These are phyloP conservation scores for Lipomyces sp. DNA, from an alignment of 805 yeast species.

Conservation along the genomic window DNA sequence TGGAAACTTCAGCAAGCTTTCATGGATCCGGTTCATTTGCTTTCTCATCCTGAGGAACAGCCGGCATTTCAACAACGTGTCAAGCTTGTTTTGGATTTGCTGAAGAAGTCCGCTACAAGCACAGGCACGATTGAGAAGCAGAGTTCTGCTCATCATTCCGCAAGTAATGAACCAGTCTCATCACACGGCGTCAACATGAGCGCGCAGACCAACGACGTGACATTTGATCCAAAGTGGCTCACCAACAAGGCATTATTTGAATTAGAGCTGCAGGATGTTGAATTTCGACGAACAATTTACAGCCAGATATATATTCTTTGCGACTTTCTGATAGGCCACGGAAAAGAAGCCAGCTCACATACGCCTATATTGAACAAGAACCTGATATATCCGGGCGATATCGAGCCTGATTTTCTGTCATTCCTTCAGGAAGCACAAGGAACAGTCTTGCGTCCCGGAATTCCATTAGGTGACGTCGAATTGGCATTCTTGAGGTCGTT, in stretches of 20 bases:
- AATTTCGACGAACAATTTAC: conserved; percentile 35
- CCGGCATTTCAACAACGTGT: conserved; percentile 20
- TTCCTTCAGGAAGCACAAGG: conserved; percentile 22
- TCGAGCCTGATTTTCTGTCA: conserved; percentile 24
- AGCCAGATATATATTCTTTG: conserved; percentile 35
- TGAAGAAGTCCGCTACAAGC: no score
- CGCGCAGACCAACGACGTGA: conserved; percentile 4
- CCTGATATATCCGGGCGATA: conserved; percentile 28
- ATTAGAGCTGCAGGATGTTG: conserved; percentile 35
- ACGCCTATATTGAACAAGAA: conserved; percentile 22
- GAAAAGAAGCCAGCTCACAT: background rate
- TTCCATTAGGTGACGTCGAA: conserved; percentile 19
- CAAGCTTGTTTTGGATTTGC: conserved; percentile 24
- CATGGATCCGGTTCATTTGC: conserved; percentile 30
- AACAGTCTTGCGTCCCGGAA: conserved; percentile 1
- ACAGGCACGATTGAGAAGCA: no score
- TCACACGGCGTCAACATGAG: background rate
- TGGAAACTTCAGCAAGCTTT: conserved; percentile 35
- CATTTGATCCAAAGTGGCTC: conserved; percentile 39
- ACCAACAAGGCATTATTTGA: conserved; percentile 37
- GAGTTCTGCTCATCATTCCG: no score
- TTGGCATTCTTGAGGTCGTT: conserved; percentile 23
- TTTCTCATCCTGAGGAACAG: conserved; percentile 15
- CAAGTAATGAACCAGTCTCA: background rate
- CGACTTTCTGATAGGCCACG: conserved; percentile 30